These are phyloP conservation scores for Turritis glabra DNA, from an alignment of 345 rosid genomes.

Conservation along the genomic window DNA sequence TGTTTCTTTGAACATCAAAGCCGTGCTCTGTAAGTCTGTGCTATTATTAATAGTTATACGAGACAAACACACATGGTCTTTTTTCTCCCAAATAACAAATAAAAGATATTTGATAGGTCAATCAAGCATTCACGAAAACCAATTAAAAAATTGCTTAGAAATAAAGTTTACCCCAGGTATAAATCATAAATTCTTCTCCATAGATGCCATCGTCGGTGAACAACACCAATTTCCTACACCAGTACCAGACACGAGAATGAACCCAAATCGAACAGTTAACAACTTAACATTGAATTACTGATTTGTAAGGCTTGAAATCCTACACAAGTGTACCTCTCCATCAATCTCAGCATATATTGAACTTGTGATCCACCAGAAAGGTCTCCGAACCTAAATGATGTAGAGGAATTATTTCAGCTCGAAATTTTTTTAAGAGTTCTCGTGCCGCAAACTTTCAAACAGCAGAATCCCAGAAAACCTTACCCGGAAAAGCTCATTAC, in stretches of 20 bases:
- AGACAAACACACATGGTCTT: background rate
- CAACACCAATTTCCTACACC: constrained; percentile 86
- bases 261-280: background rate
- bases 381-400: constrained; percentile 78
- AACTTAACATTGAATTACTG: background rate
- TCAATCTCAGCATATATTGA: constrained; percentile 91
- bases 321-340: constrained; percentile 61
- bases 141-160: background rate
- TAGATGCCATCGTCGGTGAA: constrained; percentile 94
- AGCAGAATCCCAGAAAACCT: constrained; percentile 33
- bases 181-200: constrained; percentile 97
- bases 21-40: background rate
- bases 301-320: background rate
- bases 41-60: background rate
- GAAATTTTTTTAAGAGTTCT: constrained; percentile 25
- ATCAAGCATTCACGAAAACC: background rate
- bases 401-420: constrained; percentile 33
- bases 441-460: constrained; percentile 1
- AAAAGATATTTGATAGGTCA: background rate
- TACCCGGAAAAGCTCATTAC: constrained; percentile 82
- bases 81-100: background rate
- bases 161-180: constrained; percentile 71
- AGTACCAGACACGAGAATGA: constrained; percentile 25
- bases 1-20: constrained; percentile 3
- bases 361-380: constrained; percentile 96